Conservation (phyloP, 225 moss, liverwort and hornwort species). For the Straminergon stramineum region DNA sequence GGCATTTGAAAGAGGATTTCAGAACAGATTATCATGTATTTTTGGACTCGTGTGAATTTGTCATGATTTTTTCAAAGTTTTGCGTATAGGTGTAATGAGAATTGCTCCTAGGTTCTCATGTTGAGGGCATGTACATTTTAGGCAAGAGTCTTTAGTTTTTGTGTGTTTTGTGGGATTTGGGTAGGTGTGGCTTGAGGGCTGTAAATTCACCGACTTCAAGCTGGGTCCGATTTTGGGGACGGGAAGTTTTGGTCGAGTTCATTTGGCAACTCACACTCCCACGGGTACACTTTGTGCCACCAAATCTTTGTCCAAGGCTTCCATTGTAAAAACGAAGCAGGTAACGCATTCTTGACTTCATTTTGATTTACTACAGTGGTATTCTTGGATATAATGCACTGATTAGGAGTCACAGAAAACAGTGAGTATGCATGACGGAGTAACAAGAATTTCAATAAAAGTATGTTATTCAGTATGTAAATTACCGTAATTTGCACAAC, state of each 20-base stretch:
- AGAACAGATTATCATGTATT: background rate
- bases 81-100: background rate
- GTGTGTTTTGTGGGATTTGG: background rate
- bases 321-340: slow-evolving; percentile 83
- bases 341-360: background rate
- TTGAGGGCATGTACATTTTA: background rate
- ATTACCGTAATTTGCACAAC: background rate
- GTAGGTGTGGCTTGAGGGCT: slow-evolving; percentile 74
- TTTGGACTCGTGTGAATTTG: background rate
- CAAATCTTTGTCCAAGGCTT: slow-evolving; percentile 86
- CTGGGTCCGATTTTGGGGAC: slow-evolving; percentile 85
- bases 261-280: slow-evolving; percentile 62
- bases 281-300: slow-evolving; percentile 63
- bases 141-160: background rate
- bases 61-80: too few relatives aligned
- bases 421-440: background rate
- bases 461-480: too few relatives aligned
- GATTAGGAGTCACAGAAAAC: background rate
- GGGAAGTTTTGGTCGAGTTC: slow-evolving; percentile 88
- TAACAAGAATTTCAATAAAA: background rate
- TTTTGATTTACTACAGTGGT: too few relatives aligned
- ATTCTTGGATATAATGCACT: background rate
- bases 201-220: slow-evolving; percentile 72
- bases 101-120: background rate
- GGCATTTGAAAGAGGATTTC: background rate